Evolutionary conservation across 257 asterid species (phyloP).

Genomic region (Penstemon barbatus): DNA sequence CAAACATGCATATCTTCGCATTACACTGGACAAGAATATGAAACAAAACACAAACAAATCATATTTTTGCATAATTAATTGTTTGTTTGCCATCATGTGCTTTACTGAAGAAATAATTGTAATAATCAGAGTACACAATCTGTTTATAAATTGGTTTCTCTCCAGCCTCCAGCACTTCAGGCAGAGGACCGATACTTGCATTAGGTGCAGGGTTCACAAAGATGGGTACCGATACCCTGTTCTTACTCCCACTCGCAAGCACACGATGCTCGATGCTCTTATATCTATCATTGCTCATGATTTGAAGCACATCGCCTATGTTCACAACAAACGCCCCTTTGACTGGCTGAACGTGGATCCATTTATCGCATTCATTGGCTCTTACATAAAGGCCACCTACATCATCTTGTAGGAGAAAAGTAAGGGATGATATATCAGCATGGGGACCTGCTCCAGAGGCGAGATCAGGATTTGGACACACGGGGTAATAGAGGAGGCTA

Average conservation of each 20-base stretch:
- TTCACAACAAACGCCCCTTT: constrained; percentile 50
- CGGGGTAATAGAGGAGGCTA: constrained; percentile 47
- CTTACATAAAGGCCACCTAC: constrained; percentile 57
- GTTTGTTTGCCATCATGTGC: constrained; percentile 55
- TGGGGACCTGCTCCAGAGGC: constrained; percentile 54
- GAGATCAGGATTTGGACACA: constrained; percentile 49
- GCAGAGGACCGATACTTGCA: constrained; percentile 45
- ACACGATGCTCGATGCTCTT: constrained; percentile 66
- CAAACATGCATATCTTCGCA: not conserved
- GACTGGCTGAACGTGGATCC: constrained; percentile 53
- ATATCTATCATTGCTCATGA: constrained; percentile 52
- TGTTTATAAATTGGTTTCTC: constrained; percentile 43
- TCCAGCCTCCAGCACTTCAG: constrained; percentile 43
- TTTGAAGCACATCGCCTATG: constrained; percentile 50
- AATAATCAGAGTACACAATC: constrained; percentile 46
- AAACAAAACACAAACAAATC: constrained; percentile 18
- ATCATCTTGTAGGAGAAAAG: constrained; percentile 57
- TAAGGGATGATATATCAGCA: constrained; percentile 52
- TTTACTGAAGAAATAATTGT: constrained; percentile 52
- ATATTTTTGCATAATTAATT: constrained; percentile 44
- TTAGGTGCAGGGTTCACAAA: constrained; percentile 46
- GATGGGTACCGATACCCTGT: constrained; percentile 51
- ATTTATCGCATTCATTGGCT: constrained; percentile 28
- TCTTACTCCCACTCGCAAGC: constrained; percentile 29
- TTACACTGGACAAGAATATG: not conserved